phyloP scores from a whole-genome alignment of 331 rosid species.

The Cucumis variabilis region DNA sequence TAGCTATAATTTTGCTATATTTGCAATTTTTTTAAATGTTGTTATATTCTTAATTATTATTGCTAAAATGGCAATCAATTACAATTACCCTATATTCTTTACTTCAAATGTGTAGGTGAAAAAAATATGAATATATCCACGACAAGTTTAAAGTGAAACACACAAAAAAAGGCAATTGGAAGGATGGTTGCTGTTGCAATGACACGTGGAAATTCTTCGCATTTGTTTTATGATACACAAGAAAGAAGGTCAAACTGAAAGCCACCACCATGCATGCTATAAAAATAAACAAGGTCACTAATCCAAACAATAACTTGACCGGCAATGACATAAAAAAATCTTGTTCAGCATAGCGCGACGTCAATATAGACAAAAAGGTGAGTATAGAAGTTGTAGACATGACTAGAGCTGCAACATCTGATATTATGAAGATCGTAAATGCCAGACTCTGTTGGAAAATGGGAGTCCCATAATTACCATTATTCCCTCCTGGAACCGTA shows the following conservation, averaged over 20 bases:
- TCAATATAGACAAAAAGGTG: not conserved
- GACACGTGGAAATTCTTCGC: not conserved
- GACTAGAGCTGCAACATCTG: constrained; percentile 1
- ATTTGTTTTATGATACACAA: not conserved
- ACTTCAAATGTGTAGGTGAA: too few relatives aligned
- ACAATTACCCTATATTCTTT: too few relatives aligned
- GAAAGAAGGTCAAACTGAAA: not conserved
- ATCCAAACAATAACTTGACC: not conserved
- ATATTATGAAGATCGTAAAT: not conserved
- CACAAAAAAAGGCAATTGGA: not conserved
- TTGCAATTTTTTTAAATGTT: too few relatives aligned
- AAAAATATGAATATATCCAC: too few relatives aligned
- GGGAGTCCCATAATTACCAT: not conserved
- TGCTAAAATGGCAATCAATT: too few relatives aligned
- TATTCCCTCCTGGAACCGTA: constrained; percentile 14
- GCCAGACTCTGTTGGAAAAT: not conserved
- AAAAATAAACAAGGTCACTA: not conserved
- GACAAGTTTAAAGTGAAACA: too few relatives aligned
- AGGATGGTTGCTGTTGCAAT: not conserved
- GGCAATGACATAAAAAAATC: constrained; percentile 22
- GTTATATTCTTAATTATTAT: too few relatives aligned
- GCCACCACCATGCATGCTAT: constrained; percentile 15
- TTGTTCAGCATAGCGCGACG: constrained; percentile 22
- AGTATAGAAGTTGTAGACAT: constrained; percentile 17
- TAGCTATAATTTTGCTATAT: too few relatives aligned